These are phyloP conservation scores for Tardiomyces depauwii DNA, from an alignment of 1,139 yeast species.

Conservation along the genomic window DNA sequence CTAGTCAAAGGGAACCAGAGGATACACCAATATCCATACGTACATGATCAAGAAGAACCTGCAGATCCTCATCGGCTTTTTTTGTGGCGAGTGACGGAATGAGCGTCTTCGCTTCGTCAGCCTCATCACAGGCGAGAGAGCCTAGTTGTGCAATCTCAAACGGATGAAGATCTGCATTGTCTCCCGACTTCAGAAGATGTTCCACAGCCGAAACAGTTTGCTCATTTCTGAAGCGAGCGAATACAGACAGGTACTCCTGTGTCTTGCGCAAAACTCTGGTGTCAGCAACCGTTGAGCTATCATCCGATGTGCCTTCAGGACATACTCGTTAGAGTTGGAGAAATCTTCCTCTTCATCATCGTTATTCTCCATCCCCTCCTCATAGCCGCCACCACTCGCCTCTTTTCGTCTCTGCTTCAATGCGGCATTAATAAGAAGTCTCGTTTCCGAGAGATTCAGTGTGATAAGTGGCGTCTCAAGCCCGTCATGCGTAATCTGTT, in stretches of 20 bases:
- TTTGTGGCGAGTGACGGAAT: slow-evolving; percentile 78
- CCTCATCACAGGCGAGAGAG: slow-evolving; percentile 88
- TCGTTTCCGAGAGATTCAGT: slow-evolving; percentile 77
- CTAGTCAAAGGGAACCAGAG: no score
- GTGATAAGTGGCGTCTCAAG: slow-evolving; percentile 70
- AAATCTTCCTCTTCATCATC: slow-evolving; percentile 31
- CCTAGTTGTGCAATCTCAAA: slow-evolving; percentile 91
- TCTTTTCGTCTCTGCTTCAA: slow-evolving; percentile 63
- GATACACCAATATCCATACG: neutral
- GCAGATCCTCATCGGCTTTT: slow-evolving; percentile 79
- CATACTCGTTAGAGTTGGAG: slow-evolving; percentile 29
- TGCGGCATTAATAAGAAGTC: slow-evolving; percentile 84
- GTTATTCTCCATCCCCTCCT: slow-evolving; percentile 25
- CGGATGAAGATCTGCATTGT: slow-evolving; percentile 67
- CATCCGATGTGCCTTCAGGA: neutral
- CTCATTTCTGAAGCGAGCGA: slow-evolving; percentile 83
- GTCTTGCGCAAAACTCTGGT: slow-evolving; percentile 69
- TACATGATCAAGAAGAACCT: slow-evolving; percentile 70
- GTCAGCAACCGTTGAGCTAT: slow-evolving; percentile 19
- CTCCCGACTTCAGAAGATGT: slow-evolving; percentile 63
- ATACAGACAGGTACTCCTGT: slow-evolving; percentile 72
- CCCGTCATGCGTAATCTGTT: slow-evolving; percentile 74
- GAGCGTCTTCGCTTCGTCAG: slow-evolving; percentile 92
- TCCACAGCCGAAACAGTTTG: slow-evolving; percentile 93
- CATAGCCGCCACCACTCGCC: slow-evolving; percentile 30